These are phyloP conservation scores for Globisporangium yorkense DNA, from an alignment of 352 stramenopile genomes.

Conservation along the genomic window DNA sequence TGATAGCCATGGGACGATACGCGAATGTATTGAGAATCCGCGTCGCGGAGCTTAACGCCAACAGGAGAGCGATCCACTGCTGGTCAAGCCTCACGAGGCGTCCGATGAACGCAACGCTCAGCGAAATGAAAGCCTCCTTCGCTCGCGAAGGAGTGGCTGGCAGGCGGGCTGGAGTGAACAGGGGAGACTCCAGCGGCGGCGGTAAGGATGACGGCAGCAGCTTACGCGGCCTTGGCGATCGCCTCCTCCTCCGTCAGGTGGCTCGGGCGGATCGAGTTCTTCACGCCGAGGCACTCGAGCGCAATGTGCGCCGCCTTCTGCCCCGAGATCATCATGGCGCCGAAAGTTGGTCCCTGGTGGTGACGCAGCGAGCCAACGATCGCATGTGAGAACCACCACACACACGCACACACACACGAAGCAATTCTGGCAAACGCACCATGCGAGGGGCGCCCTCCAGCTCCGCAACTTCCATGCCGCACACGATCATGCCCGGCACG, in stretches of 20 bases:
- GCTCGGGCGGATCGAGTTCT: constrained; percentile 43
- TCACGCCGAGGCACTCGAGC: constrained; percentile 49
- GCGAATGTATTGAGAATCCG: too few species aligned
- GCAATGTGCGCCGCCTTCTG: constrained; percentile 59
- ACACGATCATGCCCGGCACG: constrained; percentile 57
- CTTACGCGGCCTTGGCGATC: constrained; percentile 37
- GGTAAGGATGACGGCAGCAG: neutral
- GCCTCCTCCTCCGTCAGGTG: constrained; percentile 26
- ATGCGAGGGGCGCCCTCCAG: constrained; percentile 54
- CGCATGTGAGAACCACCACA: neutral
- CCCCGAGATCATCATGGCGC: constrained; percentile 64
- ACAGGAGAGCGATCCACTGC: neutral
- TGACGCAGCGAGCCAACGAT: neutral
- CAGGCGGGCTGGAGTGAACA: neutral
- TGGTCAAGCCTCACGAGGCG: neutral
- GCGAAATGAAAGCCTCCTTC: neutral
- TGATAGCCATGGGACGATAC: too few species aligned
- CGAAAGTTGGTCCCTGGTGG: constrained; percentile 42
- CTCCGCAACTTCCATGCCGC: constrained; percentile 59
- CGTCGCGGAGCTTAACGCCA: too few species aligned
- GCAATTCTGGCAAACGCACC: constrained; percentile 10
- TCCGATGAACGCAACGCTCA: neutral
- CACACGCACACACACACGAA: neutral
- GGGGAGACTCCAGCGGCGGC: neutral
- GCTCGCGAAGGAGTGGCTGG: neutral